Evolutionary conservation across 163 green algal genomes (phyloP).

Genomic region (Chlamydomonas reinhardtii): DNA sequence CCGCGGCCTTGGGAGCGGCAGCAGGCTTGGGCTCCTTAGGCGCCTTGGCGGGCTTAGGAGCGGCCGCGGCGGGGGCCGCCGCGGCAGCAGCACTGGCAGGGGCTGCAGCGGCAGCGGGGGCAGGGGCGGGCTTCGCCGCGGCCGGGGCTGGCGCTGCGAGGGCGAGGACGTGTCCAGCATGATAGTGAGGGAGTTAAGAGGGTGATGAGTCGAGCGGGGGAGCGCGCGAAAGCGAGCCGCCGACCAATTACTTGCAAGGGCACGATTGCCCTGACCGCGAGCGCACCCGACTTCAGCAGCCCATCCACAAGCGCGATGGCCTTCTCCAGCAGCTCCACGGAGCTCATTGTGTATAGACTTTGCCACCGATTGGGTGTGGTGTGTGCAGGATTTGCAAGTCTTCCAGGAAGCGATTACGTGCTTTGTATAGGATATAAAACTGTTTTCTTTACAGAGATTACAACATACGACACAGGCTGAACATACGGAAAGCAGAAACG

Average conservation of each 20-base stretch:
- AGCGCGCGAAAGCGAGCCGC: background rate
- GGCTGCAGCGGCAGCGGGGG: background rate
- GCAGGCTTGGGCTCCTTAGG: background rate
- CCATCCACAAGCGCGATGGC: slow-evolving; percentile 48
- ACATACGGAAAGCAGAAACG: no score
- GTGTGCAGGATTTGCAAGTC: no score
- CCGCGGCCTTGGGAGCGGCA: background rate
- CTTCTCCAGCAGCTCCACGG: slow-evolving; percentile 45
- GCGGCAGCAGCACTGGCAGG: background rate
- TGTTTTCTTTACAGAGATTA: no score
- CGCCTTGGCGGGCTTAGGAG: background rate
- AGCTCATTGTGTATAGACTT: background rate
- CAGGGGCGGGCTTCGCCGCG: background rate
- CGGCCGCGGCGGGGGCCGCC: background rate
- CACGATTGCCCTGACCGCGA: background rate
- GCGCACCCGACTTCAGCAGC: slow-evolving; percentile 18
- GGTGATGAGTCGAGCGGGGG: no score
- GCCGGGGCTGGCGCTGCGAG: background rate
- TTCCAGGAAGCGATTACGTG: no score
- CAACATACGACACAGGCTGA: no score
- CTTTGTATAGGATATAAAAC: no score
- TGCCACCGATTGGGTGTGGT: no score
- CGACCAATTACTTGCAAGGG: background rate
- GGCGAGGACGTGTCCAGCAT: background rate
- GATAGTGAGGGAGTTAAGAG: background rate